Conservation (phyloP, 2,329 filamentous ascomycete species). For the Fusarium chaquense region DNA sequence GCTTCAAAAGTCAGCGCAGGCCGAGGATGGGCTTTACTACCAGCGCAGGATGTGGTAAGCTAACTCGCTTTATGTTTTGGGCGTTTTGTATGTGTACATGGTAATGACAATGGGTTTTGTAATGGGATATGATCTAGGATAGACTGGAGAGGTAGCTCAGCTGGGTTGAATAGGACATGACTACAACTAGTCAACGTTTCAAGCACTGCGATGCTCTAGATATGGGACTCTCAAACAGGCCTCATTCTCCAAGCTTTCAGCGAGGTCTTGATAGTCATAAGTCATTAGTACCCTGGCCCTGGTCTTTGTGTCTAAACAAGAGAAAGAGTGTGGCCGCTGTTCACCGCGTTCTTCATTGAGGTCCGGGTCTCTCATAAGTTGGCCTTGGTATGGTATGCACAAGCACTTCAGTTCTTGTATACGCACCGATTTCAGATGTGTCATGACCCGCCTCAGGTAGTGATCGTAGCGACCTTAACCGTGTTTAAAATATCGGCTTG, state of each 20-base stretch:
- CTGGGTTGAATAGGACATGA: background rate
- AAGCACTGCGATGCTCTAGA: background rate
- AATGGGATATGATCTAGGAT: background rate
- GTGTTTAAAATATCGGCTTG: background rate
- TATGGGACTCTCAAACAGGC: background rate
- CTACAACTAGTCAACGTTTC: background rate
- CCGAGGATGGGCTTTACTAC: slow-evolving; percentile 62
- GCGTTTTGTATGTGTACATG: slow-evolving; percentile 13
- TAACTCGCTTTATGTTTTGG: background rate
- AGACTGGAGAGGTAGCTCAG: slow-evolving; percentile 9
- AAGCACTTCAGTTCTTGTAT: background rate
- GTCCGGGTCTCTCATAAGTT: background rate
- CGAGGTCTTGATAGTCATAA: background rate
- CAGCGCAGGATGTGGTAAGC: slow-evolving; percentile 66
- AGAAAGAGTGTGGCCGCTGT: background rate
- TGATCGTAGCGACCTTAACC: fast-evolving
- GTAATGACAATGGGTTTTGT: slow-evolving; percentile 18
- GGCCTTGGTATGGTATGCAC: background rate
- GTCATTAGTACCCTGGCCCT: background rate
- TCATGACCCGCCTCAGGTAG: no score
- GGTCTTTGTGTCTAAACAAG: background rate
- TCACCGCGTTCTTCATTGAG: background rate
- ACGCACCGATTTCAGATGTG: background rate
- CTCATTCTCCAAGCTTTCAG: background rate
- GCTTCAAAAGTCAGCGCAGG: slow-evolving; percentile 61